These are phyloP conservation scores for Secale cereale DNA, from an alignment of 176 grass and related monocot genomes.

Conservation along the genomic window DNA sequence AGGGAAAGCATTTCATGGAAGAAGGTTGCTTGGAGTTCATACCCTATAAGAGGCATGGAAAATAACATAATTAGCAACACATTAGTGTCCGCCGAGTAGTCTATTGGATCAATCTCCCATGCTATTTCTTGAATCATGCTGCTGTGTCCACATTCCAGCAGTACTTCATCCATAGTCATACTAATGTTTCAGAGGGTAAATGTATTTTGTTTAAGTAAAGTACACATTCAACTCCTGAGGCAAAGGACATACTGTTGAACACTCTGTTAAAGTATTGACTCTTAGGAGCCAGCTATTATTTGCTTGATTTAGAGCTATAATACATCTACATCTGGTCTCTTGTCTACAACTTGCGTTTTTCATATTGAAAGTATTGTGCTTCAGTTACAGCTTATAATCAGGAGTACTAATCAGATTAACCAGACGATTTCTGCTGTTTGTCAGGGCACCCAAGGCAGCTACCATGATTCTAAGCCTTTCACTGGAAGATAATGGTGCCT, in stretches of 20 bases:
- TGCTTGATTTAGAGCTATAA: neutral
- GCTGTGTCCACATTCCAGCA: neutral
- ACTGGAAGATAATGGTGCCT: conserved; percentile 76
- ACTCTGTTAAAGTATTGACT: neutral
- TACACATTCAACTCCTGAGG: neutral
- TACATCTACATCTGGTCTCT: neutral
- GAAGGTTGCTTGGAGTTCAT: neutral
- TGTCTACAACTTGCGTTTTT: neutral
- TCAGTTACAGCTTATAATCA: neutral
- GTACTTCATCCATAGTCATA: neutral
- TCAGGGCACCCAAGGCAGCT: conserved; percentile 94
- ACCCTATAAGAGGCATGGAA: neutral
- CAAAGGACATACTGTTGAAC: neutral
- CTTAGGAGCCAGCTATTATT: neutral
- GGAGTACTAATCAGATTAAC: neutral
- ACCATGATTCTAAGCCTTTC: conserved; percentile 86
- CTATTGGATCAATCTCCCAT: neutral
- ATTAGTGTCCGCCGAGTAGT: neutral
- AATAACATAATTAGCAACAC: neutral
- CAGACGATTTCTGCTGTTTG: conserved; percentile 16
- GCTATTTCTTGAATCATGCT: neutral
- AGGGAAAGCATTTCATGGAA: neutral
- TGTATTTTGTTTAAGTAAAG: neutral
- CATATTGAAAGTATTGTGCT: neutral
- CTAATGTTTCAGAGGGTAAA: neutral